Base-by-base conservation (phyloP, 2,329 filamentous ascomycete species). In the Fusarium buxicola region DNA sequence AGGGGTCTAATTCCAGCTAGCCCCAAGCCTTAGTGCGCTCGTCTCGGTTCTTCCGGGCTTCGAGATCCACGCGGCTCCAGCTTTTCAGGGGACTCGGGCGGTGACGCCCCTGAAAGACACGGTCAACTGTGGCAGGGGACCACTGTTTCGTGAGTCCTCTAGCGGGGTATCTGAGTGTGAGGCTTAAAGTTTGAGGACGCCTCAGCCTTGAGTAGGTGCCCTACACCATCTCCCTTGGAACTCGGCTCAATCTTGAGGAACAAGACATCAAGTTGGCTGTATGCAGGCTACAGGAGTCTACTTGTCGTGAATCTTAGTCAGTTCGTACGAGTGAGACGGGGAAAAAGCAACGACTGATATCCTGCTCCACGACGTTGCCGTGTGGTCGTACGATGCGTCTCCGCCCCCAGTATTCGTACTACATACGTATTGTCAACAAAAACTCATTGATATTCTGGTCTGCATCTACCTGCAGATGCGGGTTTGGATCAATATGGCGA, bases 61-160 rank as follows among this genome's bases (percentile, higher is more conserved):
- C 32, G 10, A 36, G 44, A 44, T 44, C 55, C 55, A 64, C 45
- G 30, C 49, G 55, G 43, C 60, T 62, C 61, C 61, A 51, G 49
- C 43, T 55, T 56, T 63, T 27, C 50, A 55, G 60, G 55, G 55
- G 55, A 55, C 38, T 47, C 18, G 34, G 32, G 21, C 21, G 21
- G 21, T 21, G 21, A 21, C 21, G 32, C 41, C 28, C 44, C 49
- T 36, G 24, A n/a, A 16, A 60, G 44, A 55, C 38, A 55, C 18
- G 12, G 25, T 52, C 53, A 25, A 55, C 40, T 60, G 57, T 46
- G 40, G 40, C 47, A 59, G 47, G 40, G 27, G 6, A 21, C 21
- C 21, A 4, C 34, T 36, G 34, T 34, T 34, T 34, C 31, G 31
- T 15, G 31, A 13, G 34, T 36, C 16, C 13, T 36, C 10, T 36